Base-by-base conservation (phyloP, 371 early-diverging fungal genomes). In the Funneliformis caledonium region DNA sequence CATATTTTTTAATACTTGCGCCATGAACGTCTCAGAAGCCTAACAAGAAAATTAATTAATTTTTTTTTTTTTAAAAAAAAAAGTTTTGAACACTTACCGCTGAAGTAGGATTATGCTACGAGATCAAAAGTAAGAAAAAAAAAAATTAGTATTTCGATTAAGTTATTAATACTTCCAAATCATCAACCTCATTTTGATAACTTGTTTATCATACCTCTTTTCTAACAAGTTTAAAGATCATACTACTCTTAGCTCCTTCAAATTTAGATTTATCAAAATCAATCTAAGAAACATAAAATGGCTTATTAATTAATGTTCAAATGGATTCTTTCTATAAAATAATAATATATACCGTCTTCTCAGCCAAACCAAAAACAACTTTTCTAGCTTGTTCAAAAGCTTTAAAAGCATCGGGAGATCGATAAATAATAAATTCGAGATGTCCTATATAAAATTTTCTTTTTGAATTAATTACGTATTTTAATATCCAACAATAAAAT, bases 181-280 rank as follows among this genome's bases (percentile, higher is more conserved):
- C n/a, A 65, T 14, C 33, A 4, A 26, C 6, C 37, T 65, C 65
- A 37, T 65, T 37, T n/a, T 37, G 37, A 26, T 65, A 65, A 65
- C 2, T 37, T 37, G 14, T 45, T 22, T 9, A 19, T 0, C 31
- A 52, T 62, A 81, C 81, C 82, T 90, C 93, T 80, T 86, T 84
- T 31, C 86, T 85, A 11, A 91, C 90, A 61, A 91, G 84, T 78
- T 87, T 83, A 81, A 89, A 91, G 70, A 91, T 91, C 7, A 92
- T 89, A 22, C 90, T 88, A 73, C 91, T 91, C 83, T 91, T 92
- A 42, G 93, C 92, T 42, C 90, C 91, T 74, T 92, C 91, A 7
- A 93, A 81, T 8, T 87, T 85, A 62, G 89, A 85, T 37, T 83
- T 83, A 16, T 90, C 89, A 79, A 92, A 89, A n/a, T 86, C 85